Evolutionary conservation across 1,284 basidiomycete genomes (phyloP).

Genomic region (Trichosporon sp.): DNA sequence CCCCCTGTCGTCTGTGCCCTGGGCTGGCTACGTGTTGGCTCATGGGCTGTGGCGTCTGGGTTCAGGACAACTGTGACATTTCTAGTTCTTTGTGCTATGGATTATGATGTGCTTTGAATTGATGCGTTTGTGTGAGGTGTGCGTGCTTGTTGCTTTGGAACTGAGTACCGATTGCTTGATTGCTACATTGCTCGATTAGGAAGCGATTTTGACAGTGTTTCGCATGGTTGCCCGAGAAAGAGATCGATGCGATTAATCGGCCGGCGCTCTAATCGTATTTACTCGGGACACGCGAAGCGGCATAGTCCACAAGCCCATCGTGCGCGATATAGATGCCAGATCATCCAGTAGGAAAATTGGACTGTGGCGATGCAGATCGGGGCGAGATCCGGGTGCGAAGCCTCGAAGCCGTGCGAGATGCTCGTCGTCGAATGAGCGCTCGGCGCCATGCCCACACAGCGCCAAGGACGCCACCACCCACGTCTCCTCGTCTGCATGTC

Average conservation of each 20-base stretch:
- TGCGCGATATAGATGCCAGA: background rate
- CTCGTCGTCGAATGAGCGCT: background rate
- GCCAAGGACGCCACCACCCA: background rate
- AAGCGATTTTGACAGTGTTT: too few species aligned
- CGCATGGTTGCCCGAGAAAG: too few species aligned
- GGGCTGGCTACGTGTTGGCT: background rate
- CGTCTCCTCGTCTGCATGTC: background rate
- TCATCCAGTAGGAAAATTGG: too few species aligned
- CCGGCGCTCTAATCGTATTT: too few species aligned
- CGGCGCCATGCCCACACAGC: background rate
- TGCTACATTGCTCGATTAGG: too few species aligned
- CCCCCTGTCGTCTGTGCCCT: conserved; percentile 9
- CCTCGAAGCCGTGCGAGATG: background rate
- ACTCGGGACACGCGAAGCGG: too few species aligned
- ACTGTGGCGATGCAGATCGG: background rate
- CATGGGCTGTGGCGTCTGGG: conserved; percentile 2
- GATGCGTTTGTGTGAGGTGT: background rate
- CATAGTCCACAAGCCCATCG: background rate
- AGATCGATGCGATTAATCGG: too few species aligned
- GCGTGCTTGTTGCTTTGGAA: too few species aligned
- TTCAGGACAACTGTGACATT: conserved; percentile 18
- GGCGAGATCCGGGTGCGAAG: conserved; percentile 1
- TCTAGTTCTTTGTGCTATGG: background rate
- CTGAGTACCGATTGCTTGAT: too few species aligned
- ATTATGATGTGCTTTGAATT: background rate